Evolutionary conservation across 257 asterid species (phyloP).

Genomic region (Nicotiana undulata): DNA sequence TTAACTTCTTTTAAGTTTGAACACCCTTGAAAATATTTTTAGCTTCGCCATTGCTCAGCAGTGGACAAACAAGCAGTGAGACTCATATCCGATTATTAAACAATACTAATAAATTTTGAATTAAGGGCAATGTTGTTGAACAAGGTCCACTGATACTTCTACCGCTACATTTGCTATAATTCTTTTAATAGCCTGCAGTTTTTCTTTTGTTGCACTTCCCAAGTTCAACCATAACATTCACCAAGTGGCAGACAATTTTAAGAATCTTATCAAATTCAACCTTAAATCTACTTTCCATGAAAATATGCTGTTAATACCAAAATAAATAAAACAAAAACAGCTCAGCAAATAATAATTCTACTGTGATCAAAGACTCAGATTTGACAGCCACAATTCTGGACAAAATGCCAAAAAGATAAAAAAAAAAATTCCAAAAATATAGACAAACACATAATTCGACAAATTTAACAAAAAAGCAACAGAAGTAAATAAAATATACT

Average conservation of each 20-base stretch:
- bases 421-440: neutral
- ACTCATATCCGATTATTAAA: neutral
- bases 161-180: neutral
- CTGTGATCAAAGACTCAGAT: neutral
- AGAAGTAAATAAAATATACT: neutral
- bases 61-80: neutral
- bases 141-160: neutral
- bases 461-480: conserved; percentile 1
- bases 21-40: too few relatives aligned
- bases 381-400: conserved; percentile 21
- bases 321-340: neutral
- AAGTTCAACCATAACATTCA: conserved; percentile 4
- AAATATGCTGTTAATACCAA: neutral
- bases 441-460: conserved; percentile 11
- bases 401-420: neutral
- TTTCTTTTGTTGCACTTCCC: neutral
- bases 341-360: neutral
- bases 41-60: too few relatives aligned
- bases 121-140: neutral
- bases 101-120: neutral
- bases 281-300: neutral
- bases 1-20: too few relatives aligned
- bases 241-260: conserved; percentile 5
- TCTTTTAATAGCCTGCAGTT: neutral
- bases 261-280: neutral